Conservation (phyloP, 371 early-diverging fungal genomes). For the Lichtheimia corymbifera region DNA sequence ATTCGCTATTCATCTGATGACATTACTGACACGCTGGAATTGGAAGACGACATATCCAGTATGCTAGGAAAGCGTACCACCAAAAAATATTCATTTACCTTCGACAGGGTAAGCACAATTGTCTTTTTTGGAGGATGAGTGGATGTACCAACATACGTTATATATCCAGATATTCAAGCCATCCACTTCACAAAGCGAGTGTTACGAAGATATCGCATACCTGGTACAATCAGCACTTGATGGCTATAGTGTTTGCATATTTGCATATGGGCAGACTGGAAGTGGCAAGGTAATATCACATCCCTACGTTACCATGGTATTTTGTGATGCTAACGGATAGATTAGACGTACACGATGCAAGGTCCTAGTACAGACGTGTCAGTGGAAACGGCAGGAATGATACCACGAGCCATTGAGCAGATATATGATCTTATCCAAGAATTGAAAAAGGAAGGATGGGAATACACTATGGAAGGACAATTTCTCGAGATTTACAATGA, state of each 20-base stretch:
- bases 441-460: conserved; percentile 83
- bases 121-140: no score
- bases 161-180: conserved; percentile 71
- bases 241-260: conserved; percentile 98
- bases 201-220: conserved; percentile 95
- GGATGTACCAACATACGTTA: neutral
- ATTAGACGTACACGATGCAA: conserved; percentile 78
- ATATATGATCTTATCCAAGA: conserved; percentile 82
- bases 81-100: conserved; percentile 74
- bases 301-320: neutral
- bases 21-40: conserved; percentile 47
- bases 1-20: conserved; percentile 52
- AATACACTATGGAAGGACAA: conserved; percentile 80
- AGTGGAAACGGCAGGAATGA: conserved; percentile 71
- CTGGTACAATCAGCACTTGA: conserved; percentile 95
- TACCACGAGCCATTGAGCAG: conserved; percentile 86
- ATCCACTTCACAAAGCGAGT: conserved; percentile 69
- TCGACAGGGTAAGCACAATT: conserved; percentile 57
- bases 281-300: conserved; percentile 82
- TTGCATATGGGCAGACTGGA: conserved; percentile 99
- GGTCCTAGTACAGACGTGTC: conserved; percentile 51
- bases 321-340: neutral
- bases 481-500: conserved; percentile 97
- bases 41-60: conserved; percentile 39
- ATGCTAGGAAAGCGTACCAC: conserved; percentile 37